Evolutionary conservation across 2,329 filamentous ascomycete species (phyloP).

Genomic region (Diplodia mutila): DNA sequence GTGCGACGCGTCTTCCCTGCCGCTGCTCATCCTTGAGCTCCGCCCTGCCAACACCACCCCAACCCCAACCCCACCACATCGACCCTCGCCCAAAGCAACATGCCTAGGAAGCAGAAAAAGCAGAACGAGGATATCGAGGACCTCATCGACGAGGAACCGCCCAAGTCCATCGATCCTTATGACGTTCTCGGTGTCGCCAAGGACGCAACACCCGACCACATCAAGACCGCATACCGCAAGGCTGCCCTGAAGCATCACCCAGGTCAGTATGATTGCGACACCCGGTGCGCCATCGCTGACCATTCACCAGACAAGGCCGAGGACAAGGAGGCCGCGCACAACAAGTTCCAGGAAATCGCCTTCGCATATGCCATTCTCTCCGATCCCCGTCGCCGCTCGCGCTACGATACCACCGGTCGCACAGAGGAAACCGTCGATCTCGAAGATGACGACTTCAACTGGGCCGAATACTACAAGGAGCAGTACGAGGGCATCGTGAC

Average conservation of each 20-base stretch:
- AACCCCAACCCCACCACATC: background rate
- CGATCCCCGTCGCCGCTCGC: constrained; percentile 69
- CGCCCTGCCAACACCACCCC: background rate
- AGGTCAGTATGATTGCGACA: constrained; percentile 48
- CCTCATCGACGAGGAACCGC: constrained; percentile 60
- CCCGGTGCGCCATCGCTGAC: constrained; percentile 30
- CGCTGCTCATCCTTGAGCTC: constrained; percentile 10
- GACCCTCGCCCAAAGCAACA: constrained; percentile 21
- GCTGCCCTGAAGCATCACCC: constrained; percentile 81
- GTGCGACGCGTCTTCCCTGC: constrained; percentile 35
- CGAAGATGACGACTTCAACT: constrained; percentile 77
- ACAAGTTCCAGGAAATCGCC: constrained; percentile 85
- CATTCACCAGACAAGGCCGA: constrained; percentile 53
- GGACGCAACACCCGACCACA: constrained; percentile 72
- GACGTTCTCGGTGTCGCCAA: constrained; percentile 73
- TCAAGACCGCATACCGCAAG: constrained; percentile 92
- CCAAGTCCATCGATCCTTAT: constrained; percentile 76
- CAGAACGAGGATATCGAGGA: constrained; percentile 49
- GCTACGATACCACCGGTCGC: constrained; percentile 86
- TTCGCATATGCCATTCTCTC: constrained; percentile 94
- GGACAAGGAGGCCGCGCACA: constrained; percentile 72
- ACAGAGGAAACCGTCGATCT: constrained; percentile 78
- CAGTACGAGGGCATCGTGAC: constrained; percentile 81
- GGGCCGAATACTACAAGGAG: constrained; percentile 84
- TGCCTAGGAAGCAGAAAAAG: constrained; percentile 19